phyloP scores from a whole-genome alignment of 1,284 basidiomycete species.

The Salmacisia buchloeana region DNA sequence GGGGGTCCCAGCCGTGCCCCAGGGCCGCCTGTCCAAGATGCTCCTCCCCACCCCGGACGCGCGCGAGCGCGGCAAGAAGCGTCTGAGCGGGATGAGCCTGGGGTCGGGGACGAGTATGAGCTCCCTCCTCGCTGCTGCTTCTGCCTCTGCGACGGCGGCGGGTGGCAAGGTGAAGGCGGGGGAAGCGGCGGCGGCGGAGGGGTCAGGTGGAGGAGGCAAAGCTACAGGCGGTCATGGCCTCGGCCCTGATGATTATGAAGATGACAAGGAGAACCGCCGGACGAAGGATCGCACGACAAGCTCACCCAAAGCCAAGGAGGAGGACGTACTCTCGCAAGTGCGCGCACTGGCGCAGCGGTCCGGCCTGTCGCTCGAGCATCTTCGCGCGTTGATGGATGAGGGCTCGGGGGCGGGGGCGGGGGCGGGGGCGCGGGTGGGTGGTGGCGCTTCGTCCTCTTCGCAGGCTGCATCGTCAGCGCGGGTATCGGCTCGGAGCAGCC shows the following conservation, averaged over 20 bases:
- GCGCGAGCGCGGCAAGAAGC: constrained; percentile 5
- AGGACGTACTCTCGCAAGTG: not conserved
- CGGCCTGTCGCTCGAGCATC: constrained; percentile 4
- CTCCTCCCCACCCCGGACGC: constrained; percentile 1
- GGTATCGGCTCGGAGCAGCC: too few species aligned
- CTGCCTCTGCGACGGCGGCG: not conserved
- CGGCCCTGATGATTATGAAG: too few species aligned
- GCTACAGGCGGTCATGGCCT: too few species aligned
- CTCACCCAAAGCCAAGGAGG: not conserved
- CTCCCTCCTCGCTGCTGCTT: not conserved
- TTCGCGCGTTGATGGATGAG: not conserved
- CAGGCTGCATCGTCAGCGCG: too few species aligned
- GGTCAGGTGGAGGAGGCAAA: too few species aligned
- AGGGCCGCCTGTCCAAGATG: not conserved
- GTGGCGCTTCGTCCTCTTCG: too few species aligned
- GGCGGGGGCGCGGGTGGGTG: too few species aligned
- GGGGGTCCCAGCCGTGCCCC: not conserved
- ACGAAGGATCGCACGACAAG: not conserved
- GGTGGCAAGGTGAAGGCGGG: not conserved
- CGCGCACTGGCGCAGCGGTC: not conserved
- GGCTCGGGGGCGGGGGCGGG: too few species aligned
- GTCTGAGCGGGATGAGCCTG: constrained; percentile 7
- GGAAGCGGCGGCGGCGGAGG: not conserved
- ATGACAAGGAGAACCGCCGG: constrained; percentile 2
- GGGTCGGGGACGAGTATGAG: constrained; percentile 3